Evolutionary conservation across 2,329 filamentous ascomycete species (phyloP), one percentile per base, ranked within the genome.

Genomic region (Alternaria ventricosa): DNA sequence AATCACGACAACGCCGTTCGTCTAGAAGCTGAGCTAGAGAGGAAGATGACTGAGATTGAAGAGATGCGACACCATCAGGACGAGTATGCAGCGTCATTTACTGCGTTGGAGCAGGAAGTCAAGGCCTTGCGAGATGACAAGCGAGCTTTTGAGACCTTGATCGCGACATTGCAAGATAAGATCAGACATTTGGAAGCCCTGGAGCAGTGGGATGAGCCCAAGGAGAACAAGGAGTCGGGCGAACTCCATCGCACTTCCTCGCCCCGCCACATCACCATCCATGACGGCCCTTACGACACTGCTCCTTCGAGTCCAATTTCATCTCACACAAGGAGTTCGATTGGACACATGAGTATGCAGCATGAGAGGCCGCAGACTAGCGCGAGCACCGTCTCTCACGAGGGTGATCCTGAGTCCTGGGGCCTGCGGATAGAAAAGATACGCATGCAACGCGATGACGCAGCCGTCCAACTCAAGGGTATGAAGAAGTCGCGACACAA

Each of bases 391-490:
- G 46, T 54, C 8, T 70, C 69, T 4, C 64, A 53, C 9, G 64
- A 64, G n/a, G 68, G 71, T 6, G 71, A 73, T 15, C 67, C 74
- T 4, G 72, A 73, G 2, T 58, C 69, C 1, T 80, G 78, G 78
- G 71, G 74, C 0, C 69, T 63, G 20, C 76, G 80, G 49, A 69
- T 80, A 7, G 78, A 80, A 44, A 68, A 75, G 18, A 67, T 79
- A 15, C 74, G 77, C 22, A 72, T 78, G 69, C 66, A 76, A 33
- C 63, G 78, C 28, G 65, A 79, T 13, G 77, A 80, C 55, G 72
- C 75, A 12, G 74, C 71, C 0, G 60, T 76, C 4, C 75, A 78
- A 51, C 64, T 80, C n/a, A 73, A 71, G 49, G 76, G 74, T 13
- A 70, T 79, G 63, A 75, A 72, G 55, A 72, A 75, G 44, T 68